phyloP scores from a whole-genome alignment of 2,329 filamentous ascomycete species.

The Stagonosporopsis chrysanthemi region DNA sequence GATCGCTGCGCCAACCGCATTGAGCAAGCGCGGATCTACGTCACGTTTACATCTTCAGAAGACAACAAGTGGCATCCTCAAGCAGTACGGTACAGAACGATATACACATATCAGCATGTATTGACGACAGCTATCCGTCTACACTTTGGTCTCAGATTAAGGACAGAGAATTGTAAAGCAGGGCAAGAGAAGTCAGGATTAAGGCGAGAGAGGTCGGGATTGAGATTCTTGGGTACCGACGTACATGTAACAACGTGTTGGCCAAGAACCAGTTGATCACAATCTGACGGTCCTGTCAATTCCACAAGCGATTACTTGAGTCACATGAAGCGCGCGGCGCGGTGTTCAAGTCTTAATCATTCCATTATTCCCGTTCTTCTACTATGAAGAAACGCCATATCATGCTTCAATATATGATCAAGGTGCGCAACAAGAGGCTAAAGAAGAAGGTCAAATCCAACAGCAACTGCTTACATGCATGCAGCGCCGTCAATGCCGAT shows the following conservation, averaged over 20 bases:
- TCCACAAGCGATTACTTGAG: neutral
- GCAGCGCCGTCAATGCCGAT: conserved; percentile 57
- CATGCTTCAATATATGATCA: conserved; percentile 24
- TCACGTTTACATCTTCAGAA: neutral
- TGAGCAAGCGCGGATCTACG: neutral
- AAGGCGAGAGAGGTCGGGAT: no score
- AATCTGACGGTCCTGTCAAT: neutral
- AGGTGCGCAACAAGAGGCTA: conserved; percentile 20
- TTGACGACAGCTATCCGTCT: no score
- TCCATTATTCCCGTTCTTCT: conserved; percentile 20
- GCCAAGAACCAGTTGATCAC: neutral
- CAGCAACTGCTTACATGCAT: conserved; percentile 47
- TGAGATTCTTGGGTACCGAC: no score
- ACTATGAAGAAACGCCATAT: conserved; percentile 25
- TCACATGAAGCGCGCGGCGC: neutral
- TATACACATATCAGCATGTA: no score
- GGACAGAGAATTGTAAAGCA: no score
- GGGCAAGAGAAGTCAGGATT: no score
- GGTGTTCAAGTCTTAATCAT: neutral
- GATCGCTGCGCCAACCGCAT: neutral
- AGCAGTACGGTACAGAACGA: neutral
- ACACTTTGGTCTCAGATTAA: no score
- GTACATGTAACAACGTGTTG: no score
- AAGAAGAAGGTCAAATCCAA: conserved; percentile 13
- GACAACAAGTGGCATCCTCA: no score